Evolutionary conservation across 225 moss, liverwort and hornwort species (phyloP), one percentile per base, ranked within the genome.

Genomic region (Pseudisothecium myosuroides): DNA sequence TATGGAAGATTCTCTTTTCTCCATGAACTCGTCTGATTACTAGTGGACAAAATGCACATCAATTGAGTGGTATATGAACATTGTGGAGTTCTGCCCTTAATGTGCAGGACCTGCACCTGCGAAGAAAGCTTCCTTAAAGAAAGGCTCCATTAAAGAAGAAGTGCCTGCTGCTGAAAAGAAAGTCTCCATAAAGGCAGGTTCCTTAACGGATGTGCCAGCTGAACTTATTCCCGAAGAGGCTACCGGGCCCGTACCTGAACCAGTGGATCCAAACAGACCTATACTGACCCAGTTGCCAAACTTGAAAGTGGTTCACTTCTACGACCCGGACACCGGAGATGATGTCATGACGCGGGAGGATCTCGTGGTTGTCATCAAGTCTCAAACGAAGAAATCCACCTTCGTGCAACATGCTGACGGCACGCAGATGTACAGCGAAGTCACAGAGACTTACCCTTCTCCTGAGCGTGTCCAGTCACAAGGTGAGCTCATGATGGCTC

Each of bases 391-490:
- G 28, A 92, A 93, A 31, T 92, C 95, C 17, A 92, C 90, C 9
- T 88, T 96, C 23, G 98, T 99, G 12, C 97, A 97, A 8, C 97
- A 97, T 88, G 97, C 96, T 26, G 98, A 99, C 84, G 98, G 97
- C 72, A 99, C 98, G 21, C 96, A 96, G 34, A 96, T 99, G 41
- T 96, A 94, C 32, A 92, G 95, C 84, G 90, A 95, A 85, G 74
- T 93, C 19, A 90, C 82, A 41, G 95, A 97, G 88, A 73, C 82
- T 37, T 92, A 67, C 45, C 85, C 88, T 55, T 63, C 88, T 71
- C 65, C 80, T 28, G 86, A 90, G 80, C 87, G 88, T 58, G 83
- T 86, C 56, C 83, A 85, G 14, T 91, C 95, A n/a, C 86, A 82
- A 69, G 97, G 94, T n/a, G 90, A 94, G 72, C 85, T 90, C 37